Base-by-base conservation (phyloP, 768 basidiomycete genomes). In the Pleurotus salmoneostramineus region DNA sequence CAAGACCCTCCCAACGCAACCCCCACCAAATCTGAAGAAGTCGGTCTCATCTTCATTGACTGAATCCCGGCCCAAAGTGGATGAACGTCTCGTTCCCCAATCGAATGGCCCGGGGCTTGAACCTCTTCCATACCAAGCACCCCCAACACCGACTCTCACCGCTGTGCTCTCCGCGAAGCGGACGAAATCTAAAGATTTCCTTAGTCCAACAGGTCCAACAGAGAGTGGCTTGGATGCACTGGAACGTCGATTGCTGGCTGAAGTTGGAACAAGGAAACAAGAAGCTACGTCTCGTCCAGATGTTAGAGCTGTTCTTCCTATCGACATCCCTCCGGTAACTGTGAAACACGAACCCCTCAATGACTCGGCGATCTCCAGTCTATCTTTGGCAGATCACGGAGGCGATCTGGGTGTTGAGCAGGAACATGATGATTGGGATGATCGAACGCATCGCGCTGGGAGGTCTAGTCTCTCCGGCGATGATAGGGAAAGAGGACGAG, bases 181-280 rank as follows among this genome's bases (percentile, higher is more conserved):
- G 52, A 7, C 56, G 51, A 4, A 63, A 51, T 61, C 48, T 56
- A 63, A 62, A 4, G 61, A 59, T 50, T 37, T 58, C 40, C 51
- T 61, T 62, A 58, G 56, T 47, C 63, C 57, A 62, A 50, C 56
- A 60, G 43, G 61, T 64, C 56, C 71, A 64, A 37, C 61, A 3
- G 83, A 82, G 62, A 84, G 76, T 50, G 89, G 89, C 6, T 71
- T 93, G 3, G 89, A 93, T 61, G 89, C 85, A 3, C 71, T 93
- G 6, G 90, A 93, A 65, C 75, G 82, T 49, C 75, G 84, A 52
- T 72, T 93, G 3, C 69, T 88, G 0, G 84, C 82, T 0, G 84
- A 91, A 63, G 89, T 92, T 5, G 90, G 90, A 31, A 91, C 89
- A 15, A 77, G 84, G 50, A 81, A 81, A 64, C 57, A 73, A 4